Conservation (phyloP, 768 basidiomycete species). For the Amylocystis lapponica region DNA sequence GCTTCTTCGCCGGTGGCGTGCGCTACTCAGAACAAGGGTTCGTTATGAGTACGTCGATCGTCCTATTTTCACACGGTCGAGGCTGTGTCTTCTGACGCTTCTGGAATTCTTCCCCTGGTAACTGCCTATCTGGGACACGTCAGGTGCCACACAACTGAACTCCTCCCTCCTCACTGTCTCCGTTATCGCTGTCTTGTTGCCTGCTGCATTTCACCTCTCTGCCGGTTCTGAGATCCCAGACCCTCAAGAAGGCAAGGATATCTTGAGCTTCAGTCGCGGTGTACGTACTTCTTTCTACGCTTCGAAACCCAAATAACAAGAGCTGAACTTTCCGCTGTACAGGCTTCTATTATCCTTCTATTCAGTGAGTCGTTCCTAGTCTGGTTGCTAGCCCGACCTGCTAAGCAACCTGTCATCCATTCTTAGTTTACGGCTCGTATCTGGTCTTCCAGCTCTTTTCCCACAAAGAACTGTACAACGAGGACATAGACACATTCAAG, state of each 20-base stretch:
- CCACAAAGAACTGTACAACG: slow-evolving; percentile 50
- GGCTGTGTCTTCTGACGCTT: neutral
- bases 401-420: neutral
- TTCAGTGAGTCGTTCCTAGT: slow-evolving; percentile 40
- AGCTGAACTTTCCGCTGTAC: neutral
- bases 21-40: slow-evolving; percentile 79
- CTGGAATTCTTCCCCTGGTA: too few species aligned
- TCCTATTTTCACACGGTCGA: neutral
- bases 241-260: slow-evolving; percentile 32
- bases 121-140: neutral
- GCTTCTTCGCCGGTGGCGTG: slow-evolving; percentile 81
- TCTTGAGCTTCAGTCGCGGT: slow-evolving; percentile 47
- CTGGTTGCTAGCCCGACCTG: neutral
- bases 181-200: slow-evolving; percentile 73
- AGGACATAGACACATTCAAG: slow-evolving; percentile 19
- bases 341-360: slow-evolving; percentile 49
- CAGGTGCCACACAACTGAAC: slow-evolving; percentile 63
- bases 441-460: slow-evolving; percentile 55
- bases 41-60: slow-evolving; percentile 49
- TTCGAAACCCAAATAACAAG: neutral
- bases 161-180: slow-evolving; percentile 72
- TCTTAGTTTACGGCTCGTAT: slow-evolving; percentile 43
- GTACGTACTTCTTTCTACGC: slow-evolving; percentile 27
- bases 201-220: slow-evolving; percentile 73
- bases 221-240: slow-evolving; percentile 20